phyloP scores from a whole-genome alignment of 768 basidiomycete genomes.

The Clavulina sp. region DNA sequence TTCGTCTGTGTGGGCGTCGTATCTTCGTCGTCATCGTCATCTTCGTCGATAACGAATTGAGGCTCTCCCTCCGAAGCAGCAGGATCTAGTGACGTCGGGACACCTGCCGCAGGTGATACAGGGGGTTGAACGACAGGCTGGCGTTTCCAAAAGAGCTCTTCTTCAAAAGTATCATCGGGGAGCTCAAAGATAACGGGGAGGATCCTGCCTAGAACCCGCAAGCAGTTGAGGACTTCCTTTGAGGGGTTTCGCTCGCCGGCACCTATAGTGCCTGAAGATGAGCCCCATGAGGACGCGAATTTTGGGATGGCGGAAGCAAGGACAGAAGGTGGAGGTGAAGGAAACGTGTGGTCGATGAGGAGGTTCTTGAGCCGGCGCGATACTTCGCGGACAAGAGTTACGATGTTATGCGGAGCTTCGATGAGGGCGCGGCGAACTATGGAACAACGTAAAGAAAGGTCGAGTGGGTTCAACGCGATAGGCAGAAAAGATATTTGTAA shows the following conservation, averaged over 20 bases:
- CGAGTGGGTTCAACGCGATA: slow-evolving; percentile 5
- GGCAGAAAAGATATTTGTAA: neutral
- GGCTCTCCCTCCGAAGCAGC: slow-evolving; percentile 13
- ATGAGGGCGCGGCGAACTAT: slow-evolving; percentile 66
- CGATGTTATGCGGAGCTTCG: slow-evolving; percentile 73
- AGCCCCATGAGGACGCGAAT: slow-evolving; percentile 1
- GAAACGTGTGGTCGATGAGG: slow-evolving; percentile 66
- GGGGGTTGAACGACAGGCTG: slow-evolving; percentile 23
- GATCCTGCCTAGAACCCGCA: slow-evolving; percentile 78
- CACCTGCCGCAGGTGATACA: too few species aligned
- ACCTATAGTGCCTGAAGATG: too few species aligned
- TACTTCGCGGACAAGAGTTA: slow-evolving; percentile 59
- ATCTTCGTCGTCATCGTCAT: slow-evolving; percentile 35
- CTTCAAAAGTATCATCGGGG: slow-evolving; percentile 54
- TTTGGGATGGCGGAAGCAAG: slow-evolving; percentile 20
- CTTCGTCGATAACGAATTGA: slow-evolving; percentile 86
- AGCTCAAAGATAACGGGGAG: slow-evolving; percentile 83
- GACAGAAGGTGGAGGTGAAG: slow-evolving; percentile 37
- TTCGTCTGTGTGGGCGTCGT: slow-evolving; percentile 10
- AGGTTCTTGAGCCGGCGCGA: slow-evolving; percentile 54
- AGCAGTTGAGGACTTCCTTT: slow-evolving; percentile 78
- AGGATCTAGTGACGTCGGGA: too few species aligned
- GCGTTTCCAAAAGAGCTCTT: slow-evolving; percentile 69
- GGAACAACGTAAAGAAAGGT: slow-evolving; percentile 9
- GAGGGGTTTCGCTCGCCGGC: slow-evolving; percentile 49